Conservation (phyloP, 2,329 filamentous ascomycete genomes). For the Xylariaceae sp. region DNA sequence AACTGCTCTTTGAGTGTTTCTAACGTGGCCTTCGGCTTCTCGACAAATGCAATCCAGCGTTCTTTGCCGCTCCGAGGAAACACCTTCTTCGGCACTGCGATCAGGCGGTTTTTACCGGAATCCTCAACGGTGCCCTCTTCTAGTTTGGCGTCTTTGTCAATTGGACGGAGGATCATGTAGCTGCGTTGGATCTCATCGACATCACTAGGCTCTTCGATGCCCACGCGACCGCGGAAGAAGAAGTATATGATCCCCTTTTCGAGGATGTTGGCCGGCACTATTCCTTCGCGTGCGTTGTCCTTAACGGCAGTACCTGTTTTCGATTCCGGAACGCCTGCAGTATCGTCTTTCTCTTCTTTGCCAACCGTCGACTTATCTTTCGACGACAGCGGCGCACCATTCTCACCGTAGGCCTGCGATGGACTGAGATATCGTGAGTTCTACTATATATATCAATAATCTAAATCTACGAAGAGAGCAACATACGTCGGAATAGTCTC, state of each 20-base stretch:
- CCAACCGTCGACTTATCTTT: constrained; percentile 12
- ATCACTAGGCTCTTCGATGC: constrained; percentile 61
- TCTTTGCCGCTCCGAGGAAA: constrained; percentile 65
- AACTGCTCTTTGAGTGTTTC: constrained; percentile 68
- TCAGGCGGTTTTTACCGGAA: constrained; percentile 60
- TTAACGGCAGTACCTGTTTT: constrained; percentile 27
- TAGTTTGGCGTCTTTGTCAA: constrained; percentile 64
- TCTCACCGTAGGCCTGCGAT: constrained; percentile 24
- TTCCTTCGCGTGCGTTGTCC: constrained; percentile 30
- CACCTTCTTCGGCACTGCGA: constrained; percentile 79
- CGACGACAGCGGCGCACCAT: constrained; percentile 7
- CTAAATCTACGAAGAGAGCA: background rate
- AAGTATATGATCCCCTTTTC: constrained; percentile 92
- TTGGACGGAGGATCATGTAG: constrained; percentile 72
- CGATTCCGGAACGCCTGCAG: constrained; percentile 39
- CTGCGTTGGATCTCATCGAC: constrained; percentile 70
- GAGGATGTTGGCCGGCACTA: constrained; percentile 52
- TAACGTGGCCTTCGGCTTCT: constrained; percentile 63
- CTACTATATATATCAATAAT: background rate
- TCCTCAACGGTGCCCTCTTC: constrained; percentile 45
- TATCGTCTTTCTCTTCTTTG: constrained; percentile 2
- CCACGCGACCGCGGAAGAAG: constrained; percentile 75
- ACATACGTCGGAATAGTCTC: constrained; percentile 39
- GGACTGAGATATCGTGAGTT: constrained; percentile 19
- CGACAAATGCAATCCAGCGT: constrained; percentile 75